Evolutionary conservation across 2,329 filamentous ascomycete species (phyloP).

Genomic region (Diaporthe ilicicola): DNA sequence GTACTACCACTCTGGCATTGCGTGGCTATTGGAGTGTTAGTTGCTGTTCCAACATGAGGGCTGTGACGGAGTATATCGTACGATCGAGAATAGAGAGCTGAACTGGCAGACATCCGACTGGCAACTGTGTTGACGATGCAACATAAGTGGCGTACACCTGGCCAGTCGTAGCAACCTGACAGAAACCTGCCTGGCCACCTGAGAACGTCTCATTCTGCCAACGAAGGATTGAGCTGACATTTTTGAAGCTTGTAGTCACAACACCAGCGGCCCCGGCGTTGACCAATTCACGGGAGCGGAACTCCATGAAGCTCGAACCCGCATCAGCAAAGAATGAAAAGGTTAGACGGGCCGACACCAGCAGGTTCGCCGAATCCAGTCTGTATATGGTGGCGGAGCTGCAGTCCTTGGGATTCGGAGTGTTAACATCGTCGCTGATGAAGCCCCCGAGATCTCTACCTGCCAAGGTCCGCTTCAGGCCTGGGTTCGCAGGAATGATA

Average conservation of each 20-base stretch:
- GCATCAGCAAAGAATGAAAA: neutral
- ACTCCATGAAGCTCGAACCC: neutral
- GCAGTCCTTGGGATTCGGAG: neutral
- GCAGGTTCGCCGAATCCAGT: neutral
- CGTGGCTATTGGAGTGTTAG: neutral
- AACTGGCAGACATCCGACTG: neutral
- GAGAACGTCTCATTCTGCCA: neutral
- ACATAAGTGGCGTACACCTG: slow-evolving; percentile 3
- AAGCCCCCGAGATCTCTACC: neutral
- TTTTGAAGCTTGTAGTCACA: neutral
- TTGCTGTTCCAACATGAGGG: too few relatives aligned
- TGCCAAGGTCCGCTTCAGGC: neutral
- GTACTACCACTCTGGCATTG: neutral
- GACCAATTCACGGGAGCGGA: neutral
- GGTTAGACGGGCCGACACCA: neutral
- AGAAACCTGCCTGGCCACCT: neutral
- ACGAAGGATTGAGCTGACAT: neutral
- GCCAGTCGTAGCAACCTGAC: neutral
- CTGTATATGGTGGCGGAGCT: neutral
- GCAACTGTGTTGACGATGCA: neutral
- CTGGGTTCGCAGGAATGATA: neutral
- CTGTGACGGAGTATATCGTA: neutral
- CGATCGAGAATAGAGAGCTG: neutral
- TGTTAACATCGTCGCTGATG: neutral
- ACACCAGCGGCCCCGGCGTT: neutral